These are phyloP conservation scores for Castanea mollissima DNA, from an alignment of 306 rosid genomes.

Conservation along the genomic window DNA sequence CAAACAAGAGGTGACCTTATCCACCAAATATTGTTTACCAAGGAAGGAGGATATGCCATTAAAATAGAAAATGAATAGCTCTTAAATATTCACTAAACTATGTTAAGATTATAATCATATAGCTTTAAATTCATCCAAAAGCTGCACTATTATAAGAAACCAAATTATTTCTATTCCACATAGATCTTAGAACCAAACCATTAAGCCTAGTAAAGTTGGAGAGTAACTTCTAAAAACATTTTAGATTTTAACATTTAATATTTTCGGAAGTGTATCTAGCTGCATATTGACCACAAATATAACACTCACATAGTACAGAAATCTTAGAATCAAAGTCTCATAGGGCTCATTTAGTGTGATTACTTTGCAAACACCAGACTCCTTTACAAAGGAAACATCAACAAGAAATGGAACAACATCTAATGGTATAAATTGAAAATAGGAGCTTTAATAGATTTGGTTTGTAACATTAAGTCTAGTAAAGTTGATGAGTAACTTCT, in stretches of 20 bases:
- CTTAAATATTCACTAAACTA: background rate
- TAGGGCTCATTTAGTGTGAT: conserved; percentile 90
- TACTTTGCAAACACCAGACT: conserved; percentile 84
- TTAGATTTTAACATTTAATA: background rate
- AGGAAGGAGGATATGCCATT: background rate
- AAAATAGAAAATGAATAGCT: background rate
- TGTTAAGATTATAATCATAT: background rate
- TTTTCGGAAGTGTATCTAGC: background rate
- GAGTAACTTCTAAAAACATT: too few species aligned
- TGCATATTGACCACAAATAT: background rate
- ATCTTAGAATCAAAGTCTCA: conserved; percentile 89
- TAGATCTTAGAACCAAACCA: background rate
- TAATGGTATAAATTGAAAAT: conserved; percentile 74
- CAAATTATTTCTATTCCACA: background rate
- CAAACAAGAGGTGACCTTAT: background rate
- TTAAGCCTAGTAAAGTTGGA: background rate
- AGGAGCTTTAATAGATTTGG: conserved; percentile 26
- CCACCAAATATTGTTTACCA: background rate
- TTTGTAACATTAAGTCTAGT: background rate
- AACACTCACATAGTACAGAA: conserved; percentile 69
- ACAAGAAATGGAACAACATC: conserved; percentile 97
- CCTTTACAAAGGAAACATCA: conserved; percentile 77
- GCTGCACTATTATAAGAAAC: conserved; percentile 3
- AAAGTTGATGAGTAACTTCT: background rate
- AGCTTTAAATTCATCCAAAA: background rate